Evolutionary conservation across 2,329 filamentous ascomycete genomes (phyloP), one percentile per base, ranked within the genome.

Genomic region (Coniochaeta prunicola): DNA sequence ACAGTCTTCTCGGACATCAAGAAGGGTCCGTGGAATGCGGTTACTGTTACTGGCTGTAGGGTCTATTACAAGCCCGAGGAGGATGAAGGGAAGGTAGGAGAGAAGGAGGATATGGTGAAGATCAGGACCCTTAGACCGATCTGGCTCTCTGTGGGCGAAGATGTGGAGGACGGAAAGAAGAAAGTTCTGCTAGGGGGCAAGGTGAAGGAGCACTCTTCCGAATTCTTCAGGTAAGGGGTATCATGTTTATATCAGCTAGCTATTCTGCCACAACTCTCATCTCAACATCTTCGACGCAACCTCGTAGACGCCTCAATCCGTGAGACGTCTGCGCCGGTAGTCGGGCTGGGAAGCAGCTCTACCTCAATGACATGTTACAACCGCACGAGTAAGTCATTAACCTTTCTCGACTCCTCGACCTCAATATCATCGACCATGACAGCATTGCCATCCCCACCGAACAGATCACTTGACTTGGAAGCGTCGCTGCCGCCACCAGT

Each of bases 361-460:
- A n/a, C n/a, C 5, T 48, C 2, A 5, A 26, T 48, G 10, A 36
- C 21, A 10, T 28, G n/a, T 45, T 26, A 50, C 2, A 50, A 50
- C 1, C 24, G 45, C 26, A 21, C 45, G 13, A 50, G 45, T 8
- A 50, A 12, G 13, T 30, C 45, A 26, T 50, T 50, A 3, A 80
- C 70, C 59, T 78, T 78, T 26, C 69, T 69, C 61, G 70, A 73
- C 61, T 78, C 74, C n/a, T 73, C 68, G 17, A 65, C 67, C 24
- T 74, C 71, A 9, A 78, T 62, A 53, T 74, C 72, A 26, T 70
- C 70, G 45, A 74, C 67, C 9, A 67, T 60, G 21, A 59, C 65
- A 2, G 66, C 62, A 4, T 64, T 62, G 15, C 62, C 67, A 15
- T 62, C 66, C 28, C 59, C 63, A 7, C 60, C 61, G n/a, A 64